Evolutionary conservation across 2,329 filamentous ascomycete genomes (phyloP), one percentile per base, ranked within the genome.

Genomic region (Chaetomiaceae sp.): DNA sequence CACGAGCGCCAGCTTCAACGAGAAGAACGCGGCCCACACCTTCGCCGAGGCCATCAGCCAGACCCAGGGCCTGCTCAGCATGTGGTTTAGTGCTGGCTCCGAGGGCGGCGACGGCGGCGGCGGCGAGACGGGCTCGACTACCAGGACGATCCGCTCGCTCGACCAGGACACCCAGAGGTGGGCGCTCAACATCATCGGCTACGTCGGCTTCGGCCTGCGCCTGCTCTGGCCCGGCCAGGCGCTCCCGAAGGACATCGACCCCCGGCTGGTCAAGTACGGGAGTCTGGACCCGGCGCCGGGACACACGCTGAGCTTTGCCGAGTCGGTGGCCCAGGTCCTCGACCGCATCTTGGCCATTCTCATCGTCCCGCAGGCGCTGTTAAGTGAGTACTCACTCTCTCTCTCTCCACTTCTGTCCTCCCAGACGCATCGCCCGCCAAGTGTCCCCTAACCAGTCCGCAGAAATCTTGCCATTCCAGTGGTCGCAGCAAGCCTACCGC

Each of bases 1-100:
- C 35, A 84, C 81, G 1, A 78, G 81, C 22, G 79, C 84, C 0
- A 79, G 79, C 4, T 90, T 91, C 64, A 87, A 83, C 47, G 86
- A 91, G 67, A 81, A 76, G 65, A 90, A 88, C 62, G 83, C 86
- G 47, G 69, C 72, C 18, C 60, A 82, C 27, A 81, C 84, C 6
- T 86, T 81, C 64, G 65, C 64, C 33, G 81, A 85, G 63, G 73
- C 75, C 17, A 65, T 83, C 45, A 66, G 71, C 47, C 85, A 90
- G 66, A 76, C 83, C 0, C 67, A 75, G 50, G 73, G 74, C 11
- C 75, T 87, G 75, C 58, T 86, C 24, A 61, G 65, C 29, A 69
- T 72, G 38, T 86, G 82, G 80, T 65, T 75, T n/a, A n/a, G n/a
- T n/a, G n/a, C n/a, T n/a, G n/a, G n/a, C n/a, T n/a, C n/a, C n/a